Percentiles rank a stretch among this genome's conserved stretches.
Conservation (phyloP, 345 rosid species). For the Eucalyptus sideroxylon region DNA sequence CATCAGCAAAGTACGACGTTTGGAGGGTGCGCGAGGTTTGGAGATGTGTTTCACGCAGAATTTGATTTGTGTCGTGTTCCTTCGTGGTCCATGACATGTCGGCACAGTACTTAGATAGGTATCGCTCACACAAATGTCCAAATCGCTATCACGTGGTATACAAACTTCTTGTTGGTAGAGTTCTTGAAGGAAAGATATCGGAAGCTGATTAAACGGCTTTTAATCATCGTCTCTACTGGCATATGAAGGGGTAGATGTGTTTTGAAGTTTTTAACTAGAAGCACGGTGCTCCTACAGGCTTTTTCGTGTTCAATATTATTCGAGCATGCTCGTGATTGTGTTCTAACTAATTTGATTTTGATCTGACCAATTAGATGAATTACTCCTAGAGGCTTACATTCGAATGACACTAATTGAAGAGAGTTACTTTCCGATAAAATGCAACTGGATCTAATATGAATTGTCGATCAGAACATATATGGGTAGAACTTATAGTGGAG, state of each 20-base stretch:
- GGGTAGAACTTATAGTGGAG: too few relatives aligned
- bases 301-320: neutral
- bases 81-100: neutral
- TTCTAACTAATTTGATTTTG: neutral
- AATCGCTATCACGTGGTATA: neutral
- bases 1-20: neutral
- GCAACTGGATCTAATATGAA: too few relatives aligned
- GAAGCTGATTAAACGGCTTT: neutral
- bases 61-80: neutral
- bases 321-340: neutral
- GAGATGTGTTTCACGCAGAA: neutral
- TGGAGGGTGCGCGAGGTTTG: neutral
- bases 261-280: too few relatives aligned
- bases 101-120: neutral
- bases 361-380: too few relatives aligned
- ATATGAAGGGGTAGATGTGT: neutral
- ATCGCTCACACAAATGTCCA: neutral
- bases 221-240: neutral
- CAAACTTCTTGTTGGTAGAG: neutral
- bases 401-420: too few relatives aligned
- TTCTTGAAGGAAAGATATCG: neutral
- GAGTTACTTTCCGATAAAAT: too few relatives aligned
- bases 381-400: too few relatives aligned
- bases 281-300: neutral
- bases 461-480: too few relatives aligned